A percentile compares a stretch with the other conserved stretches of the same genome.
Evolutionary conservation across 352 stramenopile species (phyloP).

Genomic region (Phytophthora citrophthora): DNA sequence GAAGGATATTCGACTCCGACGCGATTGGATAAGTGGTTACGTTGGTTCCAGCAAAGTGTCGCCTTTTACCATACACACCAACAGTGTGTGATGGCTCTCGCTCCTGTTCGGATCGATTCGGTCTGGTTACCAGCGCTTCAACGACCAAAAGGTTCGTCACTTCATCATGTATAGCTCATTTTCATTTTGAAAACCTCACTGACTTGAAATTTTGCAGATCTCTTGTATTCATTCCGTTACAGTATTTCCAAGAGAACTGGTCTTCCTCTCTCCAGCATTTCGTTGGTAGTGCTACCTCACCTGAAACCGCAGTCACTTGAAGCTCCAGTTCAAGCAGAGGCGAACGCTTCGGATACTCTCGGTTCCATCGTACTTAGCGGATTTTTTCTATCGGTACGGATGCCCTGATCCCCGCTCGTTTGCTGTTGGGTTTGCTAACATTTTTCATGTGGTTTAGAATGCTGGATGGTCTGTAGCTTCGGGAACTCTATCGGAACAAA

Average conservation of each 20-base stretch:
- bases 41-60: slow-evolving; percentile 38
- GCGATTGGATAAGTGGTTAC: slow-evolving; percentile 29
- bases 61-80: slow-evolving; percentile 43
- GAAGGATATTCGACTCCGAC: slow-evolving; percentile 35
- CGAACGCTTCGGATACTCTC: slow-evolving; percentile 15
- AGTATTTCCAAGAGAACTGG: slow-evolving; percentile 31
- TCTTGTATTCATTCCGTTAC: slow-evolving; percentile 44
- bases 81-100: slow-evolving; percentile 17
- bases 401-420: background rate
- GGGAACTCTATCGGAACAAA: slow-evolving; percentile 16
- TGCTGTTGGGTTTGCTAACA: slow-evolving; percentile 1
- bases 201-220: slow-evolving; percentile 24
- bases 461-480: slow-evolving; percentile 41
- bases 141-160: slow-evolving; percentile 47
- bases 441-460: slow-evolving; percentile 35
- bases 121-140: slow-evolving; percentile 54
- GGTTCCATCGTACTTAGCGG: slow-evolving; percentile 45
- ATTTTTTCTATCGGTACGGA: slow-evolving; percentile 52
- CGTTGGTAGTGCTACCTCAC: slow-evolving; percentile 28
- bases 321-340: background rate
- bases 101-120: slow-evolving; percentile 10
- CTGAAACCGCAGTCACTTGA: background rate
- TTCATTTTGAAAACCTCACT: background rate
- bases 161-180: background rate
- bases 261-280: slow-evolving; percentile 28